phyloP scores from a whole-genome alignment of 164 flowering plant genomes.

The Liquidambar formosana region DNA sequence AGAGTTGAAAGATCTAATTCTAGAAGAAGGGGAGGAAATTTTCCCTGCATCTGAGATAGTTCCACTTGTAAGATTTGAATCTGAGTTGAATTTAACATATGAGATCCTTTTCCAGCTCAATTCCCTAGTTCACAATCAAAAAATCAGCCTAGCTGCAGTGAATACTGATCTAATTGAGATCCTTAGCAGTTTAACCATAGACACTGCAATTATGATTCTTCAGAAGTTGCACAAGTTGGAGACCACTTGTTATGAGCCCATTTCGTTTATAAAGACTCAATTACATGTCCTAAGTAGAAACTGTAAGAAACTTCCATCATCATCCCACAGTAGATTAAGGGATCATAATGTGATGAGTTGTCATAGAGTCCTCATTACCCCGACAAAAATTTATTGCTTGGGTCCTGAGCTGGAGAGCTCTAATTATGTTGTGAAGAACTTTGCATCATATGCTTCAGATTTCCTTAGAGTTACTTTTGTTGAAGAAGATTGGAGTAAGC shows the following conservation, averaged over 20 bases:
- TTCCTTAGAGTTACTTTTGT: constrained; percentile 90
- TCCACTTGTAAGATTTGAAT: constrained; percentile 55
- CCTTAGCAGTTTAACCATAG: constrained; percentile 38
- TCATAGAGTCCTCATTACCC: constrained; percentile 79
- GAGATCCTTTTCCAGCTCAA: constrained; percentile 85
- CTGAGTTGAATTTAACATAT: constrained; percentile 44
- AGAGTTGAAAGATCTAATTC: constrained; percentile 27
- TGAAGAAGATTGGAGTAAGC: constrained; percentile 94
- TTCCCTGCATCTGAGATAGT: constrained; percentile 47
- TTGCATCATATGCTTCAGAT: constrained; percentile 70
- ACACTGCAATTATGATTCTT: constrained; percentile 50
- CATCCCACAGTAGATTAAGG: constrained; percentile 30
- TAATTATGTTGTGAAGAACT: constrained; percentile 80
- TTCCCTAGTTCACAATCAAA: constrained; percentile 79
- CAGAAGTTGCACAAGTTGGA: constrained; percentile 63
- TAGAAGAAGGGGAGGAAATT: constrained; percentile 41
- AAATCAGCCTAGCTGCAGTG: constrained; percentile 55
- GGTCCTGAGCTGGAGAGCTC: constrained; percentile 94
- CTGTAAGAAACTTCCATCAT: constrained; percentile 23
- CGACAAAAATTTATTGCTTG: constrained; percentile 76
- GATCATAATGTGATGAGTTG: constrained; percentile 65
- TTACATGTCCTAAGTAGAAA: constrained; percentile 22
- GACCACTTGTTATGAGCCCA: constrained; percentile 66
- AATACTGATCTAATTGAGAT: constrained; percentile 47
- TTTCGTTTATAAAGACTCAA: constrained; percentile 44